These are phyloP conservation scores for Canariomyces notabilis DNA, from an alignment of 2,329 filamentous ascomycete genomes.

Conservation along the genomic window DNA sequence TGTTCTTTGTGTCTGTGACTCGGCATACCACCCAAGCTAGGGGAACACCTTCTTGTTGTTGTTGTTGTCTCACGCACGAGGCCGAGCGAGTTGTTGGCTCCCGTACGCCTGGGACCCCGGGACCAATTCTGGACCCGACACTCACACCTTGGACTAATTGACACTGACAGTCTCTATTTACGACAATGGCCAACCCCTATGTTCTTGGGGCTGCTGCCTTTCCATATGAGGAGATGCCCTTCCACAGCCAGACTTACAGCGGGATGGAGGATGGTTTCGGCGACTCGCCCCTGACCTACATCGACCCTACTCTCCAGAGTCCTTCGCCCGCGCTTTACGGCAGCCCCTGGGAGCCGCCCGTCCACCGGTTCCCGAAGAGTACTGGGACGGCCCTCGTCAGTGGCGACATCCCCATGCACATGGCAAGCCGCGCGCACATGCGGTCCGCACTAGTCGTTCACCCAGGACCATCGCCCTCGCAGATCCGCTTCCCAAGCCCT, in stretches of 20 bases:
- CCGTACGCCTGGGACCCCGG: not conserved
- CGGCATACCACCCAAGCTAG: not conserved
- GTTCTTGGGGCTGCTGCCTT: constrained; percentile 4
- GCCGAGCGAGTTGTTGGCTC: not conserved
- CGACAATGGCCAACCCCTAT: constrained; percentile 11
- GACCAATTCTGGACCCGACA: not conserved
- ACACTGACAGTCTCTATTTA: not conserved
- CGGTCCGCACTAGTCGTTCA: constrained; percentile 14
- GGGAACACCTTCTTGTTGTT: not conserved
- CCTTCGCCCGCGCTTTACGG: constrained; percentile 17
- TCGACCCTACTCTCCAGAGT: constrained; percentile 29
- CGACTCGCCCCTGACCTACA: constrained; percentile 9
- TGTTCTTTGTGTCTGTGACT: not conserved
- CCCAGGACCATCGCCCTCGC: constrained; percentile 17
- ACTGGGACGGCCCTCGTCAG: constrained; percentile 27
- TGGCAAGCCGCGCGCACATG: constrained; percentile 6
- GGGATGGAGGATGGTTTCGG: constrained; percentile 7
- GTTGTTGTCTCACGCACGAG: not conserved
- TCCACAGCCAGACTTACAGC: constrained; percentile 1
- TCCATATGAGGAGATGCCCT: constrained; percentile 8
- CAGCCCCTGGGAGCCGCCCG: constrained; percentile 22
- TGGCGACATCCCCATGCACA: constrained; percentile 17
- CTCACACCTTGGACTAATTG: too few species aligned
- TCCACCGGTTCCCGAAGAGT: constrained; percentile 30
- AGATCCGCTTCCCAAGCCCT: constrained; percentile 32